phyloP scores from a whole-genome alignment of 1,284 basidiomycete genomes.

The Pterulicium gracile region DNA sequence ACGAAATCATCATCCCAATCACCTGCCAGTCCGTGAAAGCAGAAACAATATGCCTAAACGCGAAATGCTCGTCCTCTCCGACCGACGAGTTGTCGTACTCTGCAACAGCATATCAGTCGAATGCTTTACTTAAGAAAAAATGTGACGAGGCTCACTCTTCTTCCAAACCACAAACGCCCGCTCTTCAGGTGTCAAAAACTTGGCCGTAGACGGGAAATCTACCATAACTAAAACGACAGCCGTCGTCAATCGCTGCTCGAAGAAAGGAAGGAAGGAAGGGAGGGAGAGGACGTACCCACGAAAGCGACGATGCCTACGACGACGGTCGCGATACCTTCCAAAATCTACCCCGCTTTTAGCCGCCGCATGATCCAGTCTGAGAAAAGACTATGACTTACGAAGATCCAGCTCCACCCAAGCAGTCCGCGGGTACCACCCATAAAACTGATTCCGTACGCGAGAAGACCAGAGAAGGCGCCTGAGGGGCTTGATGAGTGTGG shows the following conservation, averaged over 20 bases:
- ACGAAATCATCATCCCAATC: conserved; percentile 5
- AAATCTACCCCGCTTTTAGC: no score
- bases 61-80: conserved; percentile 54
- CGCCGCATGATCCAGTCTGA: no score
- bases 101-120: conserved; percentile 12
- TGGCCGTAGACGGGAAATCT: conserved; percentile 47
- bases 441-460: conserved; percentile 35
- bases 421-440: conserved; percentile 31
- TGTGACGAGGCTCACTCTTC: conserved; percentile 33
- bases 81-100: conserved; percentile 57
- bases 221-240: conserved; percentile 31
- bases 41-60: conserved; percentile 37
- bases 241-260: conserved; percentile 1
- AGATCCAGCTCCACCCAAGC: conserved; percentile 40
- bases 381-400: conserved; percentile 31
- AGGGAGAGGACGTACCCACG: conserved; percentile 24
- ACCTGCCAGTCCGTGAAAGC: conserved; percentile 60
- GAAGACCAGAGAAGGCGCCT: conserved; percentile 33
- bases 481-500: neutral
- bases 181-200: conserved; percentile 50
- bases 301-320: conserved; percentile 32
- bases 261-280: neutral
- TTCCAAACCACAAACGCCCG: conserved; percentile 46
- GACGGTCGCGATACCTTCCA: conserved; percentile 45
- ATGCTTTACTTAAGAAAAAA: neutral